These are phyloP conservation scores for Hortiboletus rubellus DNA, from an alignment of 1,284 basidiomycete genomes.

Conservation along the genomic window DNA sequence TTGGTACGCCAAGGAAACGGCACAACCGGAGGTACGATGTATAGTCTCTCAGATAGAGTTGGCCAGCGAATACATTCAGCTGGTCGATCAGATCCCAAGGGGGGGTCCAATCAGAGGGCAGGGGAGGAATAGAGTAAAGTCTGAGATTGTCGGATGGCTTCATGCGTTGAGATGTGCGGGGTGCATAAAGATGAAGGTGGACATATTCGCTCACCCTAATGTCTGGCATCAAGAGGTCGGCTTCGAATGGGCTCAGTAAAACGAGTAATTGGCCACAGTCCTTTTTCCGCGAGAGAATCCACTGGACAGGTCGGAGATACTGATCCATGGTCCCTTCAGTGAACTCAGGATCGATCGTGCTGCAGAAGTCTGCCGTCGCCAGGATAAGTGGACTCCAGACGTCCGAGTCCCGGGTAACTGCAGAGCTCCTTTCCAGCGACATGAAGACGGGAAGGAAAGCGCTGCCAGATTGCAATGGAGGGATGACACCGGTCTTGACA, in stretches of 20 bases:
- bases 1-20: too few relatives aligned
- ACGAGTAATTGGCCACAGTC: too few relatives aligned
- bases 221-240: neutral
- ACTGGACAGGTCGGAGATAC: too few relatives aligned
- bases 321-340: too few relatives aligned
- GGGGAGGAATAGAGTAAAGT: neutral
- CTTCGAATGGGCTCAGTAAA: neutral
- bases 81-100: neutral
- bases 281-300: too few relatives aligned
- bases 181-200: neutral
- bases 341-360: too few relatives aligned
- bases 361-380: too few relatives aligned
- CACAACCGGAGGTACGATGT: too few relatives aligned
- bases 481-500: neutral
- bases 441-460: neutral
- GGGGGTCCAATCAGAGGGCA: neutral
- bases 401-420: neutral
- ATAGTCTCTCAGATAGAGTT: too few relatives aligned
- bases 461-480: neutral
- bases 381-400: neutral
- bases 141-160: neutral
- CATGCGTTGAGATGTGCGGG: neutral
- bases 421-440: neutral
- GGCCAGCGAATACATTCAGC: too few relatives aligned
- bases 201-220: neutral